Percentiles rank a stretch among this genome's conserved stretches.
phyloP scores from a whole-genome alignment of 73 alveolate species.

The Paramecium pentaurelia region DNA sequence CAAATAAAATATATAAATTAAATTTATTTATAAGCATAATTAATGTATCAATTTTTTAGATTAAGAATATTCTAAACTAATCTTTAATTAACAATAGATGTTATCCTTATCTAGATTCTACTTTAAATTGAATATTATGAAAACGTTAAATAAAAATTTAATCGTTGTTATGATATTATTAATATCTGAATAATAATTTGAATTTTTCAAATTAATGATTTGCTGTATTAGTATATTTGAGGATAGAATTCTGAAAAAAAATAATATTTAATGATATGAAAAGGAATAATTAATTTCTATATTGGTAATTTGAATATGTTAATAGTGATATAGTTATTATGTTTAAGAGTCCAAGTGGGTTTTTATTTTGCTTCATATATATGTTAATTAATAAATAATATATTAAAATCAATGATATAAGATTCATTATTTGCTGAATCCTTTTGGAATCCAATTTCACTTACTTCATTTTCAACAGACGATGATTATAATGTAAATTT shows the following conservation, averaged over 20 bases:
- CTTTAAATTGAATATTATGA: background rate
- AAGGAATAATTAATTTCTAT: background rate
- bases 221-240: background rate
- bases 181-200: background rate
- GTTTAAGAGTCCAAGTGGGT: background rate
- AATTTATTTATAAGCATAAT: background rate
- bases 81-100: background rate
- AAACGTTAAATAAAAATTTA: background rate
- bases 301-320: background rate
- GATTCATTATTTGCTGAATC: constrained; percentile 22
- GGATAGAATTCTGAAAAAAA: background rate
- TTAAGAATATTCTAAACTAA: background rate
- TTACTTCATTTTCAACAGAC: background rate
- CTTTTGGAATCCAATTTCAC: background rate
- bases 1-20: background rate
- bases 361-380: background rate
- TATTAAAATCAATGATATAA: background rate
- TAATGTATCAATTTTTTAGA: background rate
- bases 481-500: background rate
- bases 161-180: background rate
- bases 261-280: background rate
- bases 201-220: background rate
- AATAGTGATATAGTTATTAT: background rate
- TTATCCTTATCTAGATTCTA: background rate
- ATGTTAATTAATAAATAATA: background rate